These are phyloP conservation scores for Cantharellus cinnabarinus DNA, from an alignment of 768 basidiomycete species.

Conservation along the genomic window DNA sequence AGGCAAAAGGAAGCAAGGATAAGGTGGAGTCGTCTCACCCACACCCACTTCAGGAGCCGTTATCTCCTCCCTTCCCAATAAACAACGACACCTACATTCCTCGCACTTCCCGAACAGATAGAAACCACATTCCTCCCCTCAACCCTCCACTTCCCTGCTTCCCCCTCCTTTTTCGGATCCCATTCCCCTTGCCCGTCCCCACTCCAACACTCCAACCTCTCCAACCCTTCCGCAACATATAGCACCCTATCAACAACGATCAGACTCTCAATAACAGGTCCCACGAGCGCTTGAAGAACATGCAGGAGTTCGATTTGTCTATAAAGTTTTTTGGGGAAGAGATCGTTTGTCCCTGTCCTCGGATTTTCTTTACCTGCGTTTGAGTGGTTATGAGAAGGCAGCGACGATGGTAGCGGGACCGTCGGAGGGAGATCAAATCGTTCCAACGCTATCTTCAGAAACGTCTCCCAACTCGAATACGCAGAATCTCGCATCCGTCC, in stretches of 20 bases:
- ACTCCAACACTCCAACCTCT: slow-evolving; percentile 8
- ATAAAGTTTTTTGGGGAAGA: slow-evolving; percentile 7
- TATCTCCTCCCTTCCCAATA: too few species aligned
- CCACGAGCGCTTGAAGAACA: slow-evolving; percentile 43
- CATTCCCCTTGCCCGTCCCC: slow-evolving; percentile 4
- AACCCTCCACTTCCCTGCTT: slow-evolving; percentile 11
- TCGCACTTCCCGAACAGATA: slow-evolving; percentile 47
- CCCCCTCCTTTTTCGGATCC: not conserved
- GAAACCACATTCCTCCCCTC: slow-evolving; percentile 49
- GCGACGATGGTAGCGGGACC: not conserved
- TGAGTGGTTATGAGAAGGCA: not conserved
- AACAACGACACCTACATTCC: slow-evolving; percentile 47
- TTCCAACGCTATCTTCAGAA: slow-evolving; percentile 14
- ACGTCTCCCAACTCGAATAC: slow-evolving; percentile 30
- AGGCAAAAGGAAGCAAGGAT: too few species aligned
- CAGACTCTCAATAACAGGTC: slow-evolving; percentile 44
- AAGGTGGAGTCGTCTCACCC: too few species aligned
- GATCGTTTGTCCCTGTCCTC: not conserved
- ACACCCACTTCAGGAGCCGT: too few species aligned
- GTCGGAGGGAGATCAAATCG: not conserved
- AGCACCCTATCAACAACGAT: slow-evolving; percentile 40
- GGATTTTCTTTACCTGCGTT: not conserved
- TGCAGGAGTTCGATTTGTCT: slow-evolving; percentile 37
- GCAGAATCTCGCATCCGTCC: slow-evolving; percentile 32
- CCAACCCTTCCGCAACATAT: slow-evolving; percentile 30